Percentiles rank a stretch among this genome's conserved stretches.
Evolutionary conservation across 768 basidiomycete genomes (phyloP).

Genomic region (Kockovaella imperatae): DNA sequence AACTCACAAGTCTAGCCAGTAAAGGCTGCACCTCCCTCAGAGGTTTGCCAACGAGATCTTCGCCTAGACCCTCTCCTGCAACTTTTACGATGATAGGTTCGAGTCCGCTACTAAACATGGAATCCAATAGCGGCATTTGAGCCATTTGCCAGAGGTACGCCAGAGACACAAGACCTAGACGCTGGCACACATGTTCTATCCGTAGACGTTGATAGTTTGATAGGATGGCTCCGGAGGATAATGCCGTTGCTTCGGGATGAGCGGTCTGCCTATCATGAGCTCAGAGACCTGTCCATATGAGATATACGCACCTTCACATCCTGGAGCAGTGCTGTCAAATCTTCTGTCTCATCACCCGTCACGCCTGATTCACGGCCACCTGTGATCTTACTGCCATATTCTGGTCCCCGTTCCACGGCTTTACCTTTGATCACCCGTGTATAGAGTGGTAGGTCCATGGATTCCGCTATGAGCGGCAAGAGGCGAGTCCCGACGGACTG

Average conservation of each 20-base stretch:
- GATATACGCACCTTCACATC: conserved; percentile 61
- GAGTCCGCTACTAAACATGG: conserved; percentile 74
- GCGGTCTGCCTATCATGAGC: conserved; percentile 49
- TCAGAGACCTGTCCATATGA: not conserved
- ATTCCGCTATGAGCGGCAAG: conserved; percentile 72
- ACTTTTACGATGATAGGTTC: conserved; percentile 86
- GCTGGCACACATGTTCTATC: conserved; percentile 90
- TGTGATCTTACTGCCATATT: conserved; percentile 69
- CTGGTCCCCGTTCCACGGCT: conserved; percentile 69
- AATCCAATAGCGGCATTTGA: conserved; percentile 71
- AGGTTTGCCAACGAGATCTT: conserved; percentile 68
- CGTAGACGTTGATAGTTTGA: conserved; percentile 95
- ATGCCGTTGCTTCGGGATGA: conserved; percentile 74
- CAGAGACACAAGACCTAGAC: conserved; percentile 70
- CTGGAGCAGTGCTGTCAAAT: conserved; percentile 65
- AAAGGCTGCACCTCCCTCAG: conserved; percentile 67
- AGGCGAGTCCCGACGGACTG: conserved; percentile 98
- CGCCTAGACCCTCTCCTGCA: conserved; percentile 80
- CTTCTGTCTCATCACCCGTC: conserved; percentile 90
- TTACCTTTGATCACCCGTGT: conserved; percentile 69
- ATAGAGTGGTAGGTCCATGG: conserved; percentile 79
- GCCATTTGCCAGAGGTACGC: conserved; percentile 91
- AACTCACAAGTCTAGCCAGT: conserved; percentile 61
- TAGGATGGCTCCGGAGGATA: conserved; percentile 91
- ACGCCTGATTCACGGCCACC: conserved; percentile 48